Evolutionary conservation across 495 filamentous ascomycete species (phyloP).

Genomic region (Tricharina praecox): DNA sequence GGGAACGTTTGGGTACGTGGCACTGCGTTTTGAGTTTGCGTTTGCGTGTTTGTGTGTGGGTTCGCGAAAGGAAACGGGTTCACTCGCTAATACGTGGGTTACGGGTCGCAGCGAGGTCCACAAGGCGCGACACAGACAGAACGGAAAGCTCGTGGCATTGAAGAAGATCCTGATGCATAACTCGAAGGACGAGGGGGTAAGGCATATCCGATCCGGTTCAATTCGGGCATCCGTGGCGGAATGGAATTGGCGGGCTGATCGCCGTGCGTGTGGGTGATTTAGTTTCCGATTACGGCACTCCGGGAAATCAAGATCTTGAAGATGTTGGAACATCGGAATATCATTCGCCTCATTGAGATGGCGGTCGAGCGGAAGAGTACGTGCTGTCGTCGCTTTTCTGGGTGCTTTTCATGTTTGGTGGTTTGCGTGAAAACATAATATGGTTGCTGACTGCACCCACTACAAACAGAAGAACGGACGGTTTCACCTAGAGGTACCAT

Average conservation of each 20-base stretch:
- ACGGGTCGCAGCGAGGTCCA: slow-evolving; percentile 56
- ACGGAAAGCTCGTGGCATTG: slow-evolving; percentile 57
- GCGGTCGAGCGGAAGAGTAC: slow-evolving; percentile 58
- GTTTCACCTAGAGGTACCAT: slow-evolving; percentile 29
- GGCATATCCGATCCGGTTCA: slow-evolving; percentile 17
- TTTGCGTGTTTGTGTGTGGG: too few species aligned
- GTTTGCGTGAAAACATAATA: too few species aligned
- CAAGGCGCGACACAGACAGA: slow-evolving; percentile 62
- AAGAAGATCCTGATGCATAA: slow-evolving; percentile 92
- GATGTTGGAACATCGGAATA: slow-evolving; percentile 74
- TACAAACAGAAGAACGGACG: slow-evolving; percentile 17
- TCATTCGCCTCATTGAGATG: slow-evolving; percentile 85
- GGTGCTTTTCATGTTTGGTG: too few species aligned
- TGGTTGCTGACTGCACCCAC: neutral
- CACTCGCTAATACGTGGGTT: neutral
- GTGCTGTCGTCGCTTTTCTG: too few species aligned
- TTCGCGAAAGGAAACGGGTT: neutral
- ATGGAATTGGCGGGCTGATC: too few species aligned
- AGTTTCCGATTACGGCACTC: slow-evolving; percentile 63
- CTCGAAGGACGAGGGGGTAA: slow-evolving; percentile 65
- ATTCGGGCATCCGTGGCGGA: too few species aligned
- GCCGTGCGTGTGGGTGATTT: too few species aligned
- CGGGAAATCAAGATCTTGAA: slow-evolving; percentile 93
- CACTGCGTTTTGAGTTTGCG: slow-evolving; percentile 3
- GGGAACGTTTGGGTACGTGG: slow-evolving; percentile 73